A percentile compares a stretch with the other conserved stretches of the same genome.
Evolutionary conservation across 257 asterid species (phyloP).

Genomic region (Nicotiana attenuata): DNA sequence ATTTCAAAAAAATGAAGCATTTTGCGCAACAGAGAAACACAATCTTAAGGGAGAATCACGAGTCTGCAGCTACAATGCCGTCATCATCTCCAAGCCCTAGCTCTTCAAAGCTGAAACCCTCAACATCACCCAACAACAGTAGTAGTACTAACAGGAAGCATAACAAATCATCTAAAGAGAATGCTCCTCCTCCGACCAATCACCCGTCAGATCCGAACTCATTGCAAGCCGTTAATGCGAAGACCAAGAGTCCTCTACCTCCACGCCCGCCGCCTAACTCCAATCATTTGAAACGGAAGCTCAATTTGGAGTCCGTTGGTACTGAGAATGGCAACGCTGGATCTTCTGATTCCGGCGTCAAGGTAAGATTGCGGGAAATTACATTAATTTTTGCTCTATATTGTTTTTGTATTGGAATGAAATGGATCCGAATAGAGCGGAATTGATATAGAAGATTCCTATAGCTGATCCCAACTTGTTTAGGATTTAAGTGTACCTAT

Average conservation of each 20-base stretch:
- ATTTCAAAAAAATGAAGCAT: conserved; percentile 39
- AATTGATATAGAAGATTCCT: background rate
- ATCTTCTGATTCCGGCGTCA: conserved; percentile 67
- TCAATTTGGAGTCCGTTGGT: conserved; percentile 49
- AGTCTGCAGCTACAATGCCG: conserved; percentile 9
- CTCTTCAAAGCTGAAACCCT: conserved; percentile 19
- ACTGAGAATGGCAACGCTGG: conserved; percentile 33
- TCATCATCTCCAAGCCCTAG: conserved; percentile 51
- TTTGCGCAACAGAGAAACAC: conserved; percentile 54
- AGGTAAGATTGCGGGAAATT: conserved; percentile 29
- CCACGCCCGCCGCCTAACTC: conserved; percentile 74
- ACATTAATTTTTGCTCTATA: background rate
- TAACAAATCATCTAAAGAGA: conserved; percentile 60
- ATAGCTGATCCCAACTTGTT: background rate
- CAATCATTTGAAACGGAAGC: conserved; percentile 66
- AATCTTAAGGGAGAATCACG: conserved; percentile 49
- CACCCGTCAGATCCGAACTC: conserved; percentile 10
- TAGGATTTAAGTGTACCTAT: background rate
- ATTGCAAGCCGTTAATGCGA: conserved; percentile 25
- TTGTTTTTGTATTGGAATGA: background rate
- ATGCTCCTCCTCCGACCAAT: conserved; percentile 65
- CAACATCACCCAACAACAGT: conserved; percentile 24
- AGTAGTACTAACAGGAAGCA: conserved; percentile 31
- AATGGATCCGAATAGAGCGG: background rate
- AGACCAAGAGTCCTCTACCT: conserved; percentile 73